A percentile compares a stretch with the other conserved stretches of the same genome.
These are phyloP conservation scores for Ophiostoma perfectum DNA, from an alignment of 2,329 filamentous ascomycete species.

Conservation along the genomic window DNA sequence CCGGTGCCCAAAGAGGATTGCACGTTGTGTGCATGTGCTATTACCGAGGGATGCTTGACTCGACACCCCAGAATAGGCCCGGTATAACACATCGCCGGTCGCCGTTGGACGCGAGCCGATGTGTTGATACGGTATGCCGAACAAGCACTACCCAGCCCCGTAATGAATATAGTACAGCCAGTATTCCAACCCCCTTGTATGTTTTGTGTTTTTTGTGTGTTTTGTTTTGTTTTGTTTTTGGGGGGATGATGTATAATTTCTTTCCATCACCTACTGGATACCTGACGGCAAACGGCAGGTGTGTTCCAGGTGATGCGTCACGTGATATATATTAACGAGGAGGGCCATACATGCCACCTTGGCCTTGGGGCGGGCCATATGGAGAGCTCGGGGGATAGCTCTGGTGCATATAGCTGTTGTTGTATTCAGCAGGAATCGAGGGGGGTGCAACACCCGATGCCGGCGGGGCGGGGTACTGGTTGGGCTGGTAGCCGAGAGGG, in stretches of 20 bases:
- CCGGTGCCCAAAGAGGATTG: conserved; percentile 25
- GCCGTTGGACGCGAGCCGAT: too few species aligned
- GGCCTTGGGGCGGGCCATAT: conserved; percentile 51
- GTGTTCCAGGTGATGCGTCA: too few species aligned
- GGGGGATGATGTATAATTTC: background rate
- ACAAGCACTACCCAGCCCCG: too few species aligned
- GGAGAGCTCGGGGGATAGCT: conserved; percentile 55
- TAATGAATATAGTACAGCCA: too few species aligned
- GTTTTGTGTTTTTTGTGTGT: too few species aligned
- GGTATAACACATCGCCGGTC: too few species aligned
- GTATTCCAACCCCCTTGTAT: too few species aligned
- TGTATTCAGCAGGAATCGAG: conserved; percentile 52
- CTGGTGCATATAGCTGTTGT: conserved; percentile 49
- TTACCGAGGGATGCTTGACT: too few species aligned
- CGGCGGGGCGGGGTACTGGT: conserved; percentile 62
- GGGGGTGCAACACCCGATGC: conserved; percentile 49
- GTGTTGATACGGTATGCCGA: too few species aligned
- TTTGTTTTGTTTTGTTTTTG: background rate
- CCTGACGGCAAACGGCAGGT: too few species aligned
- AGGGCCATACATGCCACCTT: conserved; percentile 52
- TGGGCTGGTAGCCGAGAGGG: conserved; percentile 66
- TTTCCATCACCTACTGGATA: too few species aligned
- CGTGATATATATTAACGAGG: background rate
- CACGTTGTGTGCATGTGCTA: conserved; percentile 31
- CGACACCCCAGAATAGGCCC: too few species aligned